Percentiles rank a stretch among this genome's conserved stretches.
phyloP scores from a whole-genome alignment of 345 rosid genomes.

The Dipteronia dyeriana region DNA sequence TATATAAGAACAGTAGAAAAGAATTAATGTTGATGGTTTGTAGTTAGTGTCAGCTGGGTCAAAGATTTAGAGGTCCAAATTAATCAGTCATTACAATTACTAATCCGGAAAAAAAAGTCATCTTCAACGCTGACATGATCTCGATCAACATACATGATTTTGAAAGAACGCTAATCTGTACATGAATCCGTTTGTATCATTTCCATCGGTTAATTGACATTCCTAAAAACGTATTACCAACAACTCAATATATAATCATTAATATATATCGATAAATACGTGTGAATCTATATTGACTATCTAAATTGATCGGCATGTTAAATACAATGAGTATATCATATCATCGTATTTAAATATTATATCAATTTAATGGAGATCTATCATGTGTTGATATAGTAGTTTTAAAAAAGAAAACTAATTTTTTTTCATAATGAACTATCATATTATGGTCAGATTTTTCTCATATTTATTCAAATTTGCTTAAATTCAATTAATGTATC shows the following conservation, averaged over 20 bases:
- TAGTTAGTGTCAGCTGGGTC: not conserved
- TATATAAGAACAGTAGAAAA: not conserved
- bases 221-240: not conserved
- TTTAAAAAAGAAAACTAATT: too few relatives aligned
- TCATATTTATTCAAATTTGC: not conserved
- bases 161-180: conserved; percentile 1
- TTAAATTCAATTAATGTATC: not conserved
- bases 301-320: not conserved
- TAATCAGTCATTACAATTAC: not conserved
- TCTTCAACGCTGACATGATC: not conserved
- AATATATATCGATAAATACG: not conserved
- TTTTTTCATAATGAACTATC: too few relatives aligned
- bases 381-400: not conserved
- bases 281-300: not conserved
- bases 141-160: not conserved
- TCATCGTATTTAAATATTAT: too few relatives aligned
- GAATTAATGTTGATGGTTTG: not conserved
- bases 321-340: too few relatives aligned
- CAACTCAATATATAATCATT: not conserved
- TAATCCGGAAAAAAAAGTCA: not conserved
- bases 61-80: conserved; percentile 1
- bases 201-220: not conserved
- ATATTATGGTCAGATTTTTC: too few relatives aligned
- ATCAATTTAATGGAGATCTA: too few relatives aligned
- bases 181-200: conserved; percentile 1